These are phyloP conservation scores for Cutaneotrichosporon sp. DNA, from an alignment of 1,284 basidiomycete genomes.

Conservation along the genomic window DNA sequence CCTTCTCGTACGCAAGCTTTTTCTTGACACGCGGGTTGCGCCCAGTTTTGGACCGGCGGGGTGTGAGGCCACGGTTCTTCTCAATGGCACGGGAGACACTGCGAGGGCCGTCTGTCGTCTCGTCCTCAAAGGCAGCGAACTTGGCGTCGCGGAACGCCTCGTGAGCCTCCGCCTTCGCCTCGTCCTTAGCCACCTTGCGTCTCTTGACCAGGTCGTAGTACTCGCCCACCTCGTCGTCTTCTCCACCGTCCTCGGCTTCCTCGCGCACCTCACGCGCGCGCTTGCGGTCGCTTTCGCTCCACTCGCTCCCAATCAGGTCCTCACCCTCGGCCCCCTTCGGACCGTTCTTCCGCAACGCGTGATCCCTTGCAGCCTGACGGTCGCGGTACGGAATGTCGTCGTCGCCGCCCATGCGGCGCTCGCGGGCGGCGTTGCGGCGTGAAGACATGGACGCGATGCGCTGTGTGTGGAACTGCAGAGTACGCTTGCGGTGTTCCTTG, in stretches of 20 bases:
- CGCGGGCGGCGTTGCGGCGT: conserved; percentile 62
- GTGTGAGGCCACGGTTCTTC: conserved; percentile 87
- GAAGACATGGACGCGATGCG: conserved; percentile 75
- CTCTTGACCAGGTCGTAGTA: conserved; percentile 86
- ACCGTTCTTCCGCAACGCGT: conserved; percentile 50
- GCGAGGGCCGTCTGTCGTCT: conserved; percentile 61
- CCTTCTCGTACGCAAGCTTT: conserved; percentile 82
- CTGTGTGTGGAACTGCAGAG: conserved; percentile 84
- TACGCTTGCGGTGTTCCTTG: conserved; percentile 71
- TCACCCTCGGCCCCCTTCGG: conserved; percentile 35
- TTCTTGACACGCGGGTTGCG: conserved; percentile 97
- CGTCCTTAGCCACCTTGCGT: conserved; percentile 65
- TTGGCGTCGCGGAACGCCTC: conserved; percentile 61
- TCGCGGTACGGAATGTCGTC: conserved; percentile 61
- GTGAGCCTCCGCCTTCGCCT: conserved; percentile 72
- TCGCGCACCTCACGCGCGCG: conserved; percentile 49
- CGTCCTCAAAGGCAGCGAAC: conserved; percentile 54
- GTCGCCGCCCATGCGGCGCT: conserved; percentile 59
- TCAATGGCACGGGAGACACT: conserved; percentile 82
- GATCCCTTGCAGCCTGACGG: conserved; percentile 50
- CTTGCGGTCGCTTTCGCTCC: conserved; percentile 53
- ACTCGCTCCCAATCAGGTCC: conserved; percentile 48
- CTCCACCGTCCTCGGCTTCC: conserved; percentile 44
- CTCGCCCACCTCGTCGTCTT: conserved; percentile 56
- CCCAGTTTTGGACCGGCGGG: conserved; percentile 71